Base-by-base conservation (phyloP, 2,329 filamentous ascomycete species). In the Xylaria sp. region DNA sequence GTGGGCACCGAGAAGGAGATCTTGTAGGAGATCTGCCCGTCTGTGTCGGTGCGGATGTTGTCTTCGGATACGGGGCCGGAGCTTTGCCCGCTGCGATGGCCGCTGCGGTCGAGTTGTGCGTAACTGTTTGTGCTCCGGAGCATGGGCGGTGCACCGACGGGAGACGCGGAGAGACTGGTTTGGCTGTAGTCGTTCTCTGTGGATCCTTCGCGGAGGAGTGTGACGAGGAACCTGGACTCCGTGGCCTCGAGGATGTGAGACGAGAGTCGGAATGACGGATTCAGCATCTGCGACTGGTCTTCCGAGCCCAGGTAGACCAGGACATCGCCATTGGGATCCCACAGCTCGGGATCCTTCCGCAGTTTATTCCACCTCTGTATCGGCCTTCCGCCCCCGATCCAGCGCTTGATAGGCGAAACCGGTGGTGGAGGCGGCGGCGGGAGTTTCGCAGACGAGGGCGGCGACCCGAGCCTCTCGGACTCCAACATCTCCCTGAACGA, bases 1-100 rank as follows among this genome's bases (percentile, higher is more conserved):
- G 76, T 64, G 0, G 84, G 84, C 0, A 83, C 78, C 0, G 85
- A 80, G 61, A 89, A 86, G 73, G 82, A 84, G 70, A 89, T 81
- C 67, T 87, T 80, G 60, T 85, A 85, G 1, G 79, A 82, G 49
- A 85, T 80, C 64, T 82, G 79, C 2, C 81, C 81, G 60, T 83
- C 81, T 4, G 75, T 67, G 16, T 80, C 77, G 10, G 73, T 76
- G 2, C 76, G 66, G 53, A 71, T 75, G 19, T 69, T 71, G 44
- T 78, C 75, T 52, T 80, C 78, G 0, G 79, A 80, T 1, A 76
- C 72, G 7, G 79, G 78, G 3, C 77, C 76, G 3, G 76, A 78
- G 1, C 76, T 74, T 46, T 76, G 76, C 4, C 74, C 75, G 2
- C 67, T 61, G 1, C 70, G 68, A 19, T 76, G 76, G 5, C 74